Base-by-base conservation (phyloP, 1,284 basidiomycete genomes). In the Stereum hirsutum region DNA sequence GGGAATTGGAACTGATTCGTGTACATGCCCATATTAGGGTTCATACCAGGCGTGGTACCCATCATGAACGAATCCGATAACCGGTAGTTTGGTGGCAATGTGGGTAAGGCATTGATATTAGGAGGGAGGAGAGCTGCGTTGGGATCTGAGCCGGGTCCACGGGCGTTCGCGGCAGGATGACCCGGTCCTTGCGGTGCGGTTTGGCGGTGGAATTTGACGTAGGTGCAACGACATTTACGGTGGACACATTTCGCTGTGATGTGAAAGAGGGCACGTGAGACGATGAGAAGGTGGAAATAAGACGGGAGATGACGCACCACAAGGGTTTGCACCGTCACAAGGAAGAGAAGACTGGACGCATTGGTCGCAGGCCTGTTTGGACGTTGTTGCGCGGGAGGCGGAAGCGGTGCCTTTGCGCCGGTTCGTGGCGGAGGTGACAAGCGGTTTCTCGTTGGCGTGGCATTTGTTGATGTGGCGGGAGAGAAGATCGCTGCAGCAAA, bases 401-500 rank as follows among this genome's bases (percentile, higher is more conserved):
- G 78, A 74, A 0, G 74, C 69, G 1, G 74, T 64, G 32, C 78
- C 76, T 57, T 84, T 76, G 55, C 83, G 59, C 42, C 74, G 54
- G 47, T 47, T 47, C 46, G 59, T 69, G 25, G 56, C 62, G 55
- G 65, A 63, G 12, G 59, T 66, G 0, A 69, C 65, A 1, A 70
- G 61, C 0, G 75, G 75, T 51, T 81, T 84, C 62, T 86, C 84
- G 49, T 72, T 72, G 2, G 84, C 77, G 60, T 93, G 90, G 50
- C 89, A 90, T 56, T 93, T 93, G 64, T 92, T 92, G 51, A 92
- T 75, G 57, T 93, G 90, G 52, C 90, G 68, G 3, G 89, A 90
- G 36, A 92, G 75, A 3, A 93, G 71, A 66, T 93, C 89, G 58
- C 86, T 89, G 52, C 27, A 27, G 20, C 20, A 43, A 38, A 25